A percentile compares a stretch with the other conserved stretches of the same genome.
phyloP scores from a whole-genome alignment of 768 basidiomycete genomes.

The Tricholoma saponaceum region DNA sequence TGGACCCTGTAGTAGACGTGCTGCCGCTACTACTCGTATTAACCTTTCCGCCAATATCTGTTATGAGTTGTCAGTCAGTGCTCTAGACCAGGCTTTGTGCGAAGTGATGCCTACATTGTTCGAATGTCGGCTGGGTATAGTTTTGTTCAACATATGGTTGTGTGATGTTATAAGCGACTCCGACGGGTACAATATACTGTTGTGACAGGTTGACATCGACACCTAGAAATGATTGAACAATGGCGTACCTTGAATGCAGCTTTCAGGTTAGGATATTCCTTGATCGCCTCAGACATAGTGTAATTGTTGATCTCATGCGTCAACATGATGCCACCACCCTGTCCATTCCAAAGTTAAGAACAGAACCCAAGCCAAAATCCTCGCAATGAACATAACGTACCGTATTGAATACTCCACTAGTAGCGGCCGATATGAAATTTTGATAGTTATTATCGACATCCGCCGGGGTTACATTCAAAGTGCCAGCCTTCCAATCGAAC shows the following conservation, averaged over 20 bases:
- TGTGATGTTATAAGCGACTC: constrained; percentile 45
- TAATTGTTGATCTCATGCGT: constrained; percentile 59
- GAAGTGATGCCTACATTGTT: constrained; percentile 34
- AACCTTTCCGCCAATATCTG: constrained; percentile 1
- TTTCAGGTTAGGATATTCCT: constrained; percentile 43
- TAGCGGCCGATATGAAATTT: constrained; percentile 42
- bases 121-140: constrained; percentile 38
- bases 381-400: constrained; percentile 19
- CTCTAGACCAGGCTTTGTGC: no score
- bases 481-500: constrained; percentile 68
- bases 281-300: constrained; percentile 59
- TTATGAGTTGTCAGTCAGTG: neutral
- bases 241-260: constrained; percentile 40
- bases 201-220: neutral
- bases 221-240: neutral
- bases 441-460: constrained; percentile 53
- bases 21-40: neutral
- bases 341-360: neutral
- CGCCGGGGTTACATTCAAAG: constrained; percentile 36
- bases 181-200: constrained; percentile 50
- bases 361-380: neutral
- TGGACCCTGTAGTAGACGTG: neutral
- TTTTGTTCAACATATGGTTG: constrained; percentile 50
- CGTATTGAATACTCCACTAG: constrained; percentile 35
- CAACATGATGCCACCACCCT: constrained; percentile 50